Base-by-base conservation (phyloP, 2,329 filamentous ascomycete genomes). In the Monosporascus sp. region DNA sequence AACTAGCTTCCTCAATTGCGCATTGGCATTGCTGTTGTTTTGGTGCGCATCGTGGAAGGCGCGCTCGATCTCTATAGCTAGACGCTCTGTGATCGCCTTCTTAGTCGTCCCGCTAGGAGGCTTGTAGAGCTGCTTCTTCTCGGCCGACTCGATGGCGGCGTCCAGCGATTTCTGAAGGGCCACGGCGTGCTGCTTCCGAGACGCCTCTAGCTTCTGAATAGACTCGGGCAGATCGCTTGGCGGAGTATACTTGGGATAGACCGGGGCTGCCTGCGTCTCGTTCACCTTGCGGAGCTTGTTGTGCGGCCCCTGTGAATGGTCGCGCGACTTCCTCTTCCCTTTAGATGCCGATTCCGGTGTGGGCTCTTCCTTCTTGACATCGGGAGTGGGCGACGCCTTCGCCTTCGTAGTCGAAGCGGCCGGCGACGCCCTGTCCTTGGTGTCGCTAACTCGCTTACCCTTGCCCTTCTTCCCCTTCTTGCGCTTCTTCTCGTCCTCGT, bases 51-150 rank as follows among this genome's bases (percentile, higher is more conserved):
- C 80, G 53, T 79, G 75, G 15, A 86, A 80, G 4, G 82, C 82
- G 63, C 90, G 84, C 73, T 97, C 92, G 56, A 97, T 87, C 58
- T 90, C 82, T 26, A 96, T 74, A 15, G 88, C 89, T 46, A 92
- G 79, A 22, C 80, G 80, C 65, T 88, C 85, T 11, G 87, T 85
- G 54, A 89, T 74, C 9, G 78, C 78, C 48, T 87, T 84, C 15
- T 81, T 76, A 0, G 82, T 84, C 52, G 84, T 78, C 47, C 82
- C 86, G 49, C 85, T 78, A 1, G 85, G 79, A 18, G 91, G 72
- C 26, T 75, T 73, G 60, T 86, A 86, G 9, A 81, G 75, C 17
- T 82, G 81, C 52, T 81, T 77, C 68, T 90, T 89, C 58, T 86
- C 80, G 37, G 88, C 83, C 37, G 77, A 70, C n/a, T 79, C 77